Percentiles rank a stretch among this genome's conserved stretches.
Evolutionary conservation across 768 basidiomycete species (phyloP).

Genomic region (Pholiota microspora): DNA sequence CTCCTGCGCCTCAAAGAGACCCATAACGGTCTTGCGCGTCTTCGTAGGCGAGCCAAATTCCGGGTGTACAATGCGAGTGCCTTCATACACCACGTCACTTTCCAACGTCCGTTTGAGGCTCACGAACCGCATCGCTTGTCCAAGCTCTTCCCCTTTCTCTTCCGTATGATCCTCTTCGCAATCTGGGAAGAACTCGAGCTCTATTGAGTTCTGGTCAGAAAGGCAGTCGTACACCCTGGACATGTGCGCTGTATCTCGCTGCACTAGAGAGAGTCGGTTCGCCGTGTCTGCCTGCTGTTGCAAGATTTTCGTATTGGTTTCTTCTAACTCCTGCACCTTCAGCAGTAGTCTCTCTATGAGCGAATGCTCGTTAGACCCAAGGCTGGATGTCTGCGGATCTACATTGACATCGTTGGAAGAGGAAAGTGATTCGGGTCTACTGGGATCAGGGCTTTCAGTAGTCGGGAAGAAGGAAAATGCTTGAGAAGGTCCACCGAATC

Average conservation of each 20-base stretch:
- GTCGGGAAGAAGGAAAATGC: constrained; percentile 27
- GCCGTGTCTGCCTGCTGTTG: constrained; percentile 63
- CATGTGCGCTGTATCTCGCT: constrained; percentile 71
- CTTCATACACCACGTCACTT: constrained; percentile 24
- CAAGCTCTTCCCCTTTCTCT: constrained; percentile 15
- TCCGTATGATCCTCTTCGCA: constrained; percentile 16
- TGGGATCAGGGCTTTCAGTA: constrained; percentile 18
- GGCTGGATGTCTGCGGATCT: constrained; percentile 6
- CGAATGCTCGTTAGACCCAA: constrained; percentile 43
- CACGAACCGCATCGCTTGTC: constrained; percentile 45
- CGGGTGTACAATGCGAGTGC: constrained; percentile 17
- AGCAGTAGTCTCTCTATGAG: constrained; percentile 69
- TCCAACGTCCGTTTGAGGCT: constrained; percentile 45
- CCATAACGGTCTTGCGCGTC: constrained; percentile 56
- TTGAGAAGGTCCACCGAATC: constrained; percentile 32
- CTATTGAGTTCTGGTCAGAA: constrained; percentile 49
- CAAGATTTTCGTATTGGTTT: constrained; percentile 65
- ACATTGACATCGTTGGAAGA: background rate
- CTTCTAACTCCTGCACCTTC: constrained; percentile 78
- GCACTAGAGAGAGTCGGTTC: constrained; percentile 62
- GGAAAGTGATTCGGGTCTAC: background rate
- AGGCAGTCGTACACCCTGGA: constrained; percentile 68
- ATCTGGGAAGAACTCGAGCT: constrained; percentile 36
- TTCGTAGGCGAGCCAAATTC: constrained; percentile 19
- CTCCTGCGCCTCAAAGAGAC: constrained; percentile 47